Evolutionary conservation across 106 monocot species (phyloP), one percentile per base, ranked within the genome.

Genomic region (Cymbidium sinense): DNA sequence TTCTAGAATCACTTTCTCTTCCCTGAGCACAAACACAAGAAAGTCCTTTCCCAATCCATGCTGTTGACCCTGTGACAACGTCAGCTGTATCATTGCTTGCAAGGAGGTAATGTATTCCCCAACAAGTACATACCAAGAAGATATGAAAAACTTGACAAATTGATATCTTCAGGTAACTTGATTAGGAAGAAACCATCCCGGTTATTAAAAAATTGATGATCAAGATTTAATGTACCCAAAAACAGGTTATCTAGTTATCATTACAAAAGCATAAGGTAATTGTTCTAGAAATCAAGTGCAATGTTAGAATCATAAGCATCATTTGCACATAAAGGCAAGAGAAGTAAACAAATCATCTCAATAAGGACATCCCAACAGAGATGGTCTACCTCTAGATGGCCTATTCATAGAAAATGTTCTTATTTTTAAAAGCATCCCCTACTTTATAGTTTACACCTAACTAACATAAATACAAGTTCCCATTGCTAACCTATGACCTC

Each of bases 1-100:
- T 74, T 43, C 91, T 91, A 37, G 88, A 73, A 81, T 86, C 88
- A 83, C 82, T 89, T 5, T 89, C 93, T 84, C 91, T 88, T 82
- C 89, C 88, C 70, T 96, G 96, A 75, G 89, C 93, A 84, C 96
- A 93, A 67, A 96, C 96, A 86, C 96, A 96, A 65, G 96, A 89
- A 44, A 96, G 85, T 20, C 96, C 93, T 84, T 79, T 91, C 31
- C 96, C 96, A 84, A 96, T 75, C 96, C 96, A 96, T 84, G 96
- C 93, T 78, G 86, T 84, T 74, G 96, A 94, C 79, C 93, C 93
- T 44, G 86, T 82, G 33, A 89, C 86, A 78, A 84, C 79, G 64
- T 96, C 91, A 73, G 86, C 93, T 93, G 80, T 62, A 50, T 58
- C 69, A 78, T 54, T 18, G 76, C 61, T 70, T 76, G 23, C 37